Percentiles rank a stretch among this genome's conserved stretches.
Conservation (phyloP, 1,284 basidiomycete species). For the Retiboletus flavoniger region DNA sequence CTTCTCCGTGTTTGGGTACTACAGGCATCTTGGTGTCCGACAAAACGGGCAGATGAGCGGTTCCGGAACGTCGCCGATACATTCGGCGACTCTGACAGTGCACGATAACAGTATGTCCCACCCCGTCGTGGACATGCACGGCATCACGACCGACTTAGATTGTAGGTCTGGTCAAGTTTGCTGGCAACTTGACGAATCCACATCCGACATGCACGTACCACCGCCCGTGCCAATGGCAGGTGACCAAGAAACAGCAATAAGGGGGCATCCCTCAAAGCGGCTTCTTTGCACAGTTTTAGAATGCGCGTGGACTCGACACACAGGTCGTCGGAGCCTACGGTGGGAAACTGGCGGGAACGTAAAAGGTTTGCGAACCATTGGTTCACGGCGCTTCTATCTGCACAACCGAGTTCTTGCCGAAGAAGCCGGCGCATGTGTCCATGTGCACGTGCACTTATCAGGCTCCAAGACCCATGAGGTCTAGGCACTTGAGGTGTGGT, state of each 20-base stretch:
- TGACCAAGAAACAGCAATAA: not conserved
- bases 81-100: not conserved
- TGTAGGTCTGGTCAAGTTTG: not conserved
- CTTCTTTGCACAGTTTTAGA: slow-evolving; percentile 5
- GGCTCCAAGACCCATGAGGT: too few relatives aligned
- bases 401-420: not conserved
- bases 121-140: not conserved
- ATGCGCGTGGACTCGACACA: not conserved
- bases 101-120: not conserved
- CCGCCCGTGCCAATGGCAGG: not conserved
- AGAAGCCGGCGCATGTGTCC: not conserved
- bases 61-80: not conserved
- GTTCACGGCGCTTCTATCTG: not conserved
- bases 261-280: not conserved
- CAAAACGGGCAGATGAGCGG: not conserved
- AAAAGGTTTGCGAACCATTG: not conserved
- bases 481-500: not conserved
- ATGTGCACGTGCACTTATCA: not conserved
- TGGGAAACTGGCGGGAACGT: not conserved
- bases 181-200: not conserved
- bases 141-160: not conserved
- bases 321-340: not conserved
- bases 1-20: not conserved
- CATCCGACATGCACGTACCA: too few relatives aligned
- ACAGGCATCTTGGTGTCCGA: not conserved